Evolutionary conservation across 352 stramenopile species (phyloP).

Genomic region (Phytophthora melonis): DNA sequence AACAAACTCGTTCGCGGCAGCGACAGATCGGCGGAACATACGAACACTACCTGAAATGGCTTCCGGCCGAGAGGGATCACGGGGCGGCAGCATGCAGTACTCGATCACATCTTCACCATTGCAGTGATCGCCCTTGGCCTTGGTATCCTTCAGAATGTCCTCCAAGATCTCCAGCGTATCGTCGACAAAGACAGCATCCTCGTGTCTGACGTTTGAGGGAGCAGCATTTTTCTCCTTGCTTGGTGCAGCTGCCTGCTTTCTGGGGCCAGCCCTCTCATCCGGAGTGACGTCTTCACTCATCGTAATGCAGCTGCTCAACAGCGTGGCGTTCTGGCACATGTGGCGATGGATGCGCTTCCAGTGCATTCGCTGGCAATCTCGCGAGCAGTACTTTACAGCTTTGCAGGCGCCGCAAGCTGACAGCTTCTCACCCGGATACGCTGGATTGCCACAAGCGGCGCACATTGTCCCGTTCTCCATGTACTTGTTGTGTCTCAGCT

Average conservation of each 20-base stretch:
- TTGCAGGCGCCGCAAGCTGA: constrained; percentile 42
- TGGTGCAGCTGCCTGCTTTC: not conserved
- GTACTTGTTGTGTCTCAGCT: constrained; percentile 39
- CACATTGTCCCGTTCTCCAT: constrained; percentile 33
- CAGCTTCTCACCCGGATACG: constrained; percentile 18
- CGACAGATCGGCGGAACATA: constrained; percentile 19
- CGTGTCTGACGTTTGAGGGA: not conserved
- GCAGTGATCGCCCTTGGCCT: not conserved
- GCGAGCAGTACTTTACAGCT: constrained; percentile 40
- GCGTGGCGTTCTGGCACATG: constrained; percentile 35
- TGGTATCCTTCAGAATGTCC: constrained; percentile 24
- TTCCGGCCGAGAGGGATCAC: constrained; percentile 5
- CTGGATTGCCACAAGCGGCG: constrained; percentile 27
- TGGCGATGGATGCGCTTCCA: constrained; percentile 45
- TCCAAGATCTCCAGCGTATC: constrained; percentile 37
- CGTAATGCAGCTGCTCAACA: constrained; percentile 32
- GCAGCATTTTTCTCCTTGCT: not conserved
- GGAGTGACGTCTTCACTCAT: constrained; percentile 39
- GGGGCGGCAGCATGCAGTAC: constrained; percentile 41
- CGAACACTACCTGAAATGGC: constrained; percentile 34
- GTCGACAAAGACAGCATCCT: constrained; percentile 24
- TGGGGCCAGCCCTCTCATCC: constrained; percentile 10
- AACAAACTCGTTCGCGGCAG: constrained; percentile 12
- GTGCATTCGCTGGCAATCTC: constrained; percentile 42
- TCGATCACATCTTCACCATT: constrained; percentile 9